Conservation (phyloP, 208 protist species). For the Leishmania amazonensis region DNA sequence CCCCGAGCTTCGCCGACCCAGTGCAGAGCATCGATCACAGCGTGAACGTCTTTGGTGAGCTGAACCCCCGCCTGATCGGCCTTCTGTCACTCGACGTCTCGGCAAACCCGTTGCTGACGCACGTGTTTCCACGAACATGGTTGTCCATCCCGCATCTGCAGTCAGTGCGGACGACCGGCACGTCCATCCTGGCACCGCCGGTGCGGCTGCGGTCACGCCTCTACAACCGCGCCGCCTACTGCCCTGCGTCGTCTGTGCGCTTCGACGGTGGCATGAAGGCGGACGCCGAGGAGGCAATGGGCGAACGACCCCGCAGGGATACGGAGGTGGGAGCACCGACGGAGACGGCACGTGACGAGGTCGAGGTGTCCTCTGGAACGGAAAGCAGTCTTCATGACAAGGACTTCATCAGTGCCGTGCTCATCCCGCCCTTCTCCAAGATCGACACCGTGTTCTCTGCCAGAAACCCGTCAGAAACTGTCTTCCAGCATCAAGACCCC, state of each 20-base stretch:
- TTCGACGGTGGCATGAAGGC: not conserved
- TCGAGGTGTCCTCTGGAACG: not conserved
- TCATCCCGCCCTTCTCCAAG: slow-evolving; percentile 20
- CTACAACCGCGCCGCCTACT: slow-evolving; percentile 18
- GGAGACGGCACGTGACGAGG: not conserved
- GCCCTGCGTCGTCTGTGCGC: not conserved
- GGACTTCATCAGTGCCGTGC: slow-evolving; percentile 12
- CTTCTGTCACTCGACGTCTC: slow-evolving; percentile 43
- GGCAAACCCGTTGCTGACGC: slow-evolving; percentile 41
- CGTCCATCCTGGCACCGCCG: slow-evolving; percentile 22
- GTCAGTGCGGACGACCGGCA: slow-evolving; percentile 21
- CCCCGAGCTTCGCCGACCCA: slow-evolving; percentile 1
- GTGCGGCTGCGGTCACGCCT: slow-evolving; percentile 11
- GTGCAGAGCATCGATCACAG: slow-evolving; percentile 33
- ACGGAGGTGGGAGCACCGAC: not conserved
- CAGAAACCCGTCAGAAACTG: not conserved
- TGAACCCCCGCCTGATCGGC: slow-evolving; percentile 44
- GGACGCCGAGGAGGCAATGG: slow-evolving; percentile 10
- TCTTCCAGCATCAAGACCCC: not conserved
- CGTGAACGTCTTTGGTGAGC: slow-evolving; percentile 38
- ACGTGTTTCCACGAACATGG: slow-evolving; percentile 24
- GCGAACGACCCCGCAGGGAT: not conserved
- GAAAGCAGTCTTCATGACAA: slow-evolving; percentile 10
- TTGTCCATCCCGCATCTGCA: slow-evolving; percentile 29
- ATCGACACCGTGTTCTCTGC: slow-evolving; percentile 12